phyloP scores from a whole-genome alignment of 371 early-diverging fungal species.

The Mortierella sp. region DNA sequence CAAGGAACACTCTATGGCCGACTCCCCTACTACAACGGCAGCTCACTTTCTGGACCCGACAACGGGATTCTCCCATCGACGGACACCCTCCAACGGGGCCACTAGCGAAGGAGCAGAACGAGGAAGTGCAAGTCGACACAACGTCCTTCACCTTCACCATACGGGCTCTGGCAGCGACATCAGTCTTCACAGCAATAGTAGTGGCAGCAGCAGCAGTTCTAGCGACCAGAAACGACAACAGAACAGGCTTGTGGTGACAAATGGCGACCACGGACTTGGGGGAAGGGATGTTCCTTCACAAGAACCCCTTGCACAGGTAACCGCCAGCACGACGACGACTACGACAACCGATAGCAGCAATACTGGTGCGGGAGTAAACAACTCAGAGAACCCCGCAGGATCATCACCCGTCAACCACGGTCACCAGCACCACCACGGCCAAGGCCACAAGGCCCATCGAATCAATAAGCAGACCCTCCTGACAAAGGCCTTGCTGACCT shows the following conservation, averaged over 20 bases:
- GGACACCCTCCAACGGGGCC: not conserved
- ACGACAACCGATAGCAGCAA: not conserved
- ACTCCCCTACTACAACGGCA: not conserved
- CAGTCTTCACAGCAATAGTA: not conserved
- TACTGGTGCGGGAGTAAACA: too few relatives aligned
- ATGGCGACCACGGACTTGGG: not conserved
- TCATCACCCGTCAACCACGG: not conserved
- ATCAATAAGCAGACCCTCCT: conserved; percentile 26
- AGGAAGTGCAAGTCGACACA: not conserved
- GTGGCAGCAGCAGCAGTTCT: not conserved
- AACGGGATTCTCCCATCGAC: not conserved
- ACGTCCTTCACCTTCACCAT: not conserved
- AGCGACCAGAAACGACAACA: not conserved
- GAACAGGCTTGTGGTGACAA: not conserved
- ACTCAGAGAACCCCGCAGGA: too few relatives aligned
- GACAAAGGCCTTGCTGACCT: conserved; percentile 43
- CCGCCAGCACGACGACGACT: not conserved
- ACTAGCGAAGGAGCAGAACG: conserved; percentile 5
- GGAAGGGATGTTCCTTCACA: not conserved
- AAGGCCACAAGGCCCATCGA: not conserved
- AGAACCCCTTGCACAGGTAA: not conserved
- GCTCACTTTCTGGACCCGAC: not conserved
- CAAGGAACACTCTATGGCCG: too few relatives aligned
- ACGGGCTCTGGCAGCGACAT: not conserved
- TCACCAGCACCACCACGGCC: conserved; percentile 1